Evolutionary conservation across 768 basidiomycete species (phyloP), one percentile per base, ranked within the genome.

Genomic region (Podaxis pistillaris): DNA sequence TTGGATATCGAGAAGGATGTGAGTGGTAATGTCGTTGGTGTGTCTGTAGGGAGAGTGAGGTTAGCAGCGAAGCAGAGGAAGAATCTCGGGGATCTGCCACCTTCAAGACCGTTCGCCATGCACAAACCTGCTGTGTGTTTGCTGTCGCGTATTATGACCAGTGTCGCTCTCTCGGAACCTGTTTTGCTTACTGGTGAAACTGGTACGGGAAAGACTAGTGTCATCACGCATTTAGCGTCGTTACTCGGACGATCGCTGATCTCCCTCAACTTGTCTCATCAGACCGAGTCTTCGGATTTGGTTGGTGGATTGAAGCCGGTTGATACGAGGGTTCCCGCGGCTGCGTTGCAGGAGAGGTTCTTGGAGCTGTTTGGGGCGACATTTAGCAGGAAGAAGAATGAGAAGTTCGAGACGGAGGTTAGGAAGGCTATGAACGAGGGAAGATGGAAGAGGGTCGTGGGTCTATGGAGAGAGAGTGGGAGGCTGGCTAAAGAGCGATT

Each of bases 131-230:
- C 94, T 0, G 75, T 90, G 0, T 75, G 84, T 33, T 79, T 98
- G 2, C 81, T 98, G 37, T 90, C 93, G 22, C 86, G 93, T 15
- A 88, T 98, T 40, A 86, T 87, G 2, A 87, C 86, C 22, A 85
- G 90, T 0, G 79, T 94, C 51, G 80, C 87, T 0, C 78, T 90
- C 51, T 75, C 75, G 13, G 97, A 99, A 70, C 94, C 97, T 4
- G 79, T 96, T 4, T 82, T 99, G 7, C 82, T 99, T 26, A 94
- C 95, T 0, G 97, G 97, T 51, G 97, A 99, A 78, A 99, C 97
- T 1, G 97, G 97, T n/a, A 99, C 97, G 1, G 97, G 97, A 13
- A 99, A 99, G 75, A 99, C 97, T 0, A 96, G 95, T 57, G 84
- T 87, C 19, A 85, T 99, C 15, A 91, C 94, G 2, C 87, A 97